A percentile compares a stretch with the other conserved stretches of the same genome.
phyloP scores from a whole-genome alignment of 108 stramenopile genomes.

The Cyclotella cryptica region DNA sequence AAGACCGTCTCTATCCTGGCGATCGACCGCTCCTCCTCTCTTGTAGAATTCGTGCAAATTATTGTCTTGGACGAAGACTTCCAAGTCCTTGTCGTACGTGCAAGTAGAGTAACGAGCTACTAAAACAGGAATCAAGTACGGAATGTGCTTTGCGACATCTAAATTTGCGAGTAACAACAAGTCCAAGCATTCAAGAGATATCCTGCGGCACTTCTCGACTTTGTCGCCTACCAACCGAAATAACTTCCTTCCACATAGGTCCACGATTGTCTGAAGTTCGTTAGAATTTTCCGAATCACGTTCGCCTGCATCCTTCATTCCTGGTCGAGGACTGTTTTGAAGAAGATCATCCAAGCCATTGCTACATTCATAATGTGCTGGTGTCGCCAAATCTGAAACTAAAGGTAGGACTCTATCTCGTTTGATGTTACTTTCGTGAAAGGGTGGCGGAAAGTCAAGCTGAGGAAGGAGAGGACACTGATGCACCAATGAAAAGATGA shows the following conservation, averaged over 20 bases:
- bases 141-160: conserved; percentile 55
- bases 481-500: conserved; percentile 23
- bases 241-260: conserved; percentile 43
- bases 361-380: conserved; percentile 11
- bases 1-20: conserved; percentile 57
- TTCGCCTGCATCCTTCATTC: not conserved
- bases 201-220: conserved; percentile 52
- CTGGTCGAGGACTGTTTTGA: not conserved
- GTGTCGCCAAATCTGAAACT: conserved; percentile 54
- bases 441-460: conserved; percentile 53
- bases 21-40: conserved; percentile 59
- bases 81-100: conserved; percentile 59
- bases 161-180: conserved; percentile 36
- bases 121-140: conserved; percentile 62
- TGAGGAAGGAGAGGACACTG: conserved; percentile 20
- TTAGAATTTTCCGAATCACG: not conserved
- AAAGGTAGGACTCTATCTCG: conserved; percentile 33
- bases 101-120: conserved; percentile 48
- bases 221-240: conserved; percentile 39
- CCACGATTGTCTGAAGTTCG: conserved; percentile 40
- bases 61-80: conserved; percentile 66
- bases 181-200: conserved; percentile 50
- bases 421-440: conserved; percentile 28
- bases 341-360: not conserved
- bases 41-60: conserved; percentile 60